Evolutionary conservation across 176 grass and related monocot species (phyloP), one percentile per base, ranked within the genome.

Genomic region (Aegilops tauschii): DNA sequence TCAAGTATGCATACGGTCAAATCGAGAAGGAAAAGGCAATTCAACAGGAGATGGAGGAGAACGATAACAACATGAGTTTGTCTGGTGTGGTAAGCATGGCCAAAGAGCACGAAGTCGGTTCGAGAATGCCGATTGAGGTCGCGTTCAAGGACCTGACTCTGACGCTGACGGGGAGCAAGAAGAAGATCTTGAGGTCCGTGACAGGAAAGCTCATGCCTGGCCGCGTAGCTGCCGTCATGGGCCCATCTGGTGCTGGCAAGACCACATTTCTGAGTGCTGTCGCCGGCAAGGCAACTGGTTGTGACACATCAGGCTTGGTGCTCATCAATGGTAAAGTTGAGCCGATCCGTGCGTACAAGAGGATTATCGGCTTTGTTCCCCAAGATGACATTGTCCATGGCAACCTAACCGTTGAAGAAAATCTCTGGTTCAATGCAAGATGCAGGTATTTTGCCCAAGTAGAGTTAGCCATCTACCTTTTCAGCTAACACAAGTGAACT

Each of bases 301-400:
- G 97, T 64, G 85, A 90, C 42, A 87, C 85, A 49, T 88, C 97
- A 1, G 97, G 97, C 25, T 37, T 85, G 40, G 85, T 98, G 4
- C 87, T 98, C 8, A 98, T 98, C 86, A 98, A 98, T 70, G 97
- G 97, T 5, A 98, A 96, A 84, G 32, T 92, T 9, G 97, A 98
- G 39, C 92, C 97, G 1, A 86, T 98, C n/a, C 97, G 97, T 10
- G 92, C 94, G 17, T 98, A 98, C 58, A 98, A 96, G 87, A 96
- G 67, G 85, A 94, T 98, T 21, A 98, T 98, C 69, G 97, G 97
- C 21, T 98, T 98, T 77, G 97, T 98, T 25, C 97, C 97, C 12
- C 97, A 98, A 73, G 97, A 98, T 80, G 97, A 98, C 69, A 96
- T 98, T 25, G 97, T 98, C 80, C 97, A 98, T 87, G 97, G 97